Evolutionary conservation across 306 rosid genomes (phyloP), one percentile per base, ranked within the genome.

Genomic region (Glycyrrhiza uralensis): DNA sequence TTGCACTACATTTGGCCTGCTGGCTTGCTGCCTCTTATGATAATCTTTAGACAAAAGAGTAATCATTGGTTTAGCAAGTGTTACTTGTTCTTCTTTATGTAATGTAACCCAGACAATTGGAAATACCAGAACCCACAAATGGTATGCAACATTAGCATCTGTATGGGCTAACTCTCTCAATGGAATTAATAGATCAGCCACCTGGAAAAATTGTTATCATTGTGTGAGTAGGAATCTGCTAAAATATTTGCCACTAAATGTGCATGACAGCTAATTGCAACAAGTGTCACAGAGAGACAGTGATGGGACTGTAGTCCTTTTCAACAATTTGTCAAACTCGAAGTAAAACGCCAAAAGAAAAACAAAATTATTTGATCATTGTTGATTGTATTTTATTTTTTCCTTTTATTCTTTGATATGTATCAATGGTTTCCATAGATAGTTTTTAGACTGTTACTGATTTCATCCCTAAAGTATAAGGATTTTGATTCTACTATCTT

Each of bases 31-130:
- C 86, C 83, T 95, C 86, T 88, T 95, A 47, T 95, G 99, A 76
- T 89, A 89, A 77, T 95, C 99, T 82, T 89, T 89, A 57, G 99
- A 95, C 52, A 95, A 83, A 74, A 95, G 99, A 80, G 80, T 81
- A 22, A 92, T 95, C 97, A 95, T 91, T 46, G 97, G 99, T 83
- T 95, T 95, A 51, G 99, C 99, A 64, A 95, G 90, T 67, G 88
- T 57, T 6, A 91, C 90, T 75, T 95, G 99, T 80, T 95, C 99
- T 28, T 95, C 99, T 86, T 95, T 95, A 30, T 85, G 92, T 69
- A 95, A 87, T 52, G 96, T 95, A 45, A 91, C 96, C 99, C 99
- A 95, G 56, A 92, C 99, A 76, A 95, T 95, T 52, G 99, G 99
- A 81, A 95, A 95, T 24, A 95, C 99, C 85, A 95, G 79, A 67